Evolutionary conservation across 2,329 filamentous ascomycete genomes (phyloP).

Genomic region (Botryosphaeria agaves): DNA sequence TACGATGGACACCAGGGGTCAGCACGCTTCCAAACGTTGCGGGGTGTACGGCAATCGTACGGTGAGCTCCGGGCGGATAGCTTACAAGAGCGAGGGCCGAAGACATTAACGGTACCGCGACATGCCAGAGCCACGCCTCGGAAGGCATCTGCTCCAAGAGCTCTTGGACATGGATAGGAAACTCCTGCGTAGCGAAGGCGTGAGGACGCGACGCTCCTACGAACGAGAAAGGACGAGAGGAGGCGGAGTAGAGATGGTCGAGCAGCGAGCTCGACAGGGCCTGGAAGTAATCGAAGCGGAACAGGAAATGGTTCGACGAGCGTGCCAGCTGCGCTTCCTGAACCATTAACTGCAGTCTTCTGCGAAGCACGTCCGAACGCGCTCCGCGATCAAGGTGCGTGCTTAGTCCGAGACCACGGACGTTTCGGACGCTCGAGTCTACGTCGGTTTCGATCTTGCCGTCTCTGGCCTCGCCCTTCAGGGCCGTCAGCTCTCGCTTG

Average conservation of each 20-base stretch:
- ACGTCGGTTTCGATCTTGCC: constrained; percentile 1
- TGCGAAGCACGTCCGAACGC: constrained; percentile 2
- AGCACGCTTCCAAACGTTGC: neutral
- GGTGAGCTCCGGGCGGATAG: constrained; percentile 9
- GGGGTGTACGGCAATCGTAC: constrained; percentile 6
- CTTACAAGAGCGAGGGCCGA: constrained; percentile 10
- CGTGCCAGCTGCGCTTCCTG: constrained; percentile 2
- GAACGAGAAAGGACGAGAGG: constrained; percentile 5
- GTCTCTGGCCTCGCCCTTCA: neutral
- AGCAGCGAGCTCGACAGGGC: constrained; percentile 5
- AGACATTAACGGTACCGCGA: constrained; percentile 9
- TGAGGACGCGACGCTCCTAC: constrained; percentile 6
- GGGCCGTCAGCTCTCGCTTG: neutral
- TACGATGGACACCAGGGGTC: neutral
- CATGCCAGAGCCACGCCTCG: constrained; percentile 9
- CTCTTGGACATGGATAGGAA: constrained; percentile 9
- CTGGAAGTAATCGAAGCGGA: constrained; percentile 6
- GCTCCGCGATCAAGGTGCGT: constrained; percentile 1
- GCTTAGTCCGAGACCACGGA: constrained; percentile 6
- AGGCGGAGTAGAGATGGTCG: constrained; percentile 3
- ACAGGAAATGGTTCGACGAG: constrained; percentile 2
- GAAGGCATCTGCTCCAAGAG: constrained; percentile 9
- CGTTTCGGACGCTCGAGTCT: constrained; percentile 3
- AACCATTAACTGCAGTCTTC: constrained; percentile 2
- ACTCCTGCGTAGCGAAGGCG: constrained; percentile 6